Evolutionary conservation across 306 rosid species (phyloP), one percentile per base, ranked within the genome.

Genomic region (Vigna nakashimae): DNA sequence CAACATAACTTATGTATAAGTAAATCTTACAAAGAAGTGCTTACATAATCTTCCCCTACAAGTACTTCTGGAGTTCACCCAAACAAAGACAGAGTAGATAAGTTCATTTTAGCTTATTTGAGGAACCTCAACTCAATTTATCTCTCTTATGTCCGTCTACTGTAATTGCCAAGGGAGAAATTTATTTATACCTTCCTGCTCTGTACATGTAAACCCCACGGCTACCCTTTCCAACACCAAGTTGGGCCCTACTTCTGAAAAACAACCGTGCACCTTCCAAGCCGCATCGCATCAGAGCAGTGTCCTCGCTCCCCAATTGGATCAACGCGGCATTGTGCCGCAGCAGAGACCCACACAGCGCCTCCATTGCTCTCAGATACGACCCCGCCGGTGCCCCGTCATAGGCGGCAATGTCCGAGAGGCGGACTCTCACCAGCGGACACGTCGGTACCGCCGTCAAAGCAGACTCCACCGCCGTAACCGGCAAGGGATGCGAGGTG

Each of bases 201-300:
- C 98, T 89, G 84, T 95, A 92, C 96, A 85, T 85, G 80, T 92
- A 84, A 85, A 91, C 92, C 52, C 93, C 95, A 15, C 98, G 97
- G 82, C 86, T 79, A 28, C 95, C 91, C 75, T 90, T 92, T 12
- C 90, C 95, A 76, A 28, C 87, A 62, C 86, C 86, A 11, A 81
- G 86, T 73, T 82, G 92, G 51, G 88, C 92, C 84, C 90, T 81
- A 75, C 88, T 91, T 73, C 93, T 84, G 65, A 95, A 92, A 74
- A 84, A 92, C 88, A 92, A 71, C 57, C 98, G 87, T 2, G 95
- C 82, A 46, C 90, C 92, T 77, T 95, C 98, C 84, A 95, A 90
- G 16, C 97, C 97, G 40, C 98, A 95, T 10, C 98, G 84, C 84
- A 93, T 85, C 36, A 95, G 83, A 55, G 97, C 91, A 0, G 88